phyloP scores from a whole-genome alignment of 495 filamentous ascomycete species.

The Penicillium tannophilum region DNA sequence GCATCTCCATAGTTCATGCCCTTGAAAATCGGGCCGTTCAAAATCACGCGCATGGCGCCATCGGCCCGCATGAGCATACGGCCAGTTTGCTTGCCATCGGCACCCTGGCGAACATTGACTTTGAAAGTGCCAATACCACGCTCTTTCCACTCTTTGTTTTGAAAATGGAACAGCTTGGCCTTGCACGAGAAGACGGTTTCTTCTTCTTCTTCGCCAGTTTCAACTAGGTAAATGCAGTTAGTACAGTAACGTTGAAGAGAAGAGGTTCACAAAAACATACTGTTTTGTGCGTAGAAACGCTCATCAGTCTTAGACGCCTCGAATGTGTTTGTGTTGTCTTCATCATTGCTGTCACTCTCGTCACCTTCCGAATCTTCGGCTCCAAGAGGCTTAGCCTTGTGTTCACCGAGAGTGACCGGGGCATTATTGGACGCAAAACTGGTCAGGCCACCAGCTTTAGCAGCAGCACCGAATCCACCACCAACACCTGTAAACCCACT shows the following conservation, averaged over 20 bases:
- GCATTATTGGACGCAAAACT: constrained; percentile 70
- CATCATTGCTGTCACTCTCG: constrained; percentile 47
- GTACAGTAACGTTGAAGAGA: not conserved
- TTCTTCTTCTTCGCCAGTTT: constrained; percentile 75
- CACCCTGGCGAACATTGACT: constrained; percentile 66
- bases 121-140: constrained; percentile 81
- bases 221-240: constrained; percentile 22
- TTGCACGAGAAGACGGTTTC: constrained; percentile 61
- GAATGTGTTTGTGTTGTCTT: constrained; percentile 46
- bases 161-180: constrained; percentile 77
- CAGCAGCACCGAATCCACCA: constrained; percentile 51
- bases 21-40: constrained; percentile 77
- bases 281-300: constrained; percentile 65
- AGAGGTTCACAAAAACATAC: constrained; percentile 44
- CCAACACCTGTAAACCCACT: constrained; percentile 56
- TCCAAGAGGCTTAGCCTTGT: constrained; percentile 69
- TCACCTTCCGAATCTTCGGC: constrained; percentile 66
- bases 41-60: constrained; percentile 78
- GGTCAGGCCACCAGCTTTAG: constrained; percentile 55
- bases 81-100: constrained; percentile 53
- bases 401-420: constrained; percentile 51
- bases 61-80: constrained; percentile 89
- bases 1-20: constrained; percentile 69
- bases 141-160: constrained; percentile 81
- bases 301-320: constrained; percentile 62